Conservation (phyloP, 2,329 filamentous ascomycete species). For the Phialophora expanda region DNA sequence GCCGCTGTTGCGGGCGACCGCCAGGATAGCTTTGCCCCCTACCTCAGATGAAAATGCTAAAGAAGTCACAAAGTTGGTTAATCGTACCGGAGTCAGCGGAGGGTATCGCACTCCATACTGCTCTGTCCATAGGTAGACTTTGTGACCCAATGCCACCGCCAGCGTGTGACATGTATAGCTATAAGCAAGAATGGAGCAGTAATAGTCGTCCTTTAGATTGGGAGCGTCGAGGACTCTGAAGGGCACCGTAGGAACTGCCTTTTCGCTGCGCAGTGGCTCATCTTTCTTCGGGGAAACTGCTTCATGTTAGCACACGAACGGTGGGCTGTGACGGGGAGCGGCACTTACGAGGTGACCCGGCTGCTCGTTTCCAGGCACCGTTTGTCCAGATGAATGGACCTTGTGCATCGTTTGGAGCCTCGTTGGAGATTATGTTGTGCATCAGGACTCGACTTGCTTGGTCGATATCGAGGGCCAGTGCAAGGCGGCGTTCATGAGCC, state of each 20-base stretch:
- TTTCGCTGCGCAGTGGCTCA: constrained; percentile 36
- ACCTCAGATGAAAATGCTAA: constrained; percentile 84
- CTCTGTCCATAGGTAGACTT: constrained; percentile 91
- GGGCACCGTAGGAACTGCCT: constrained; percentile 70
- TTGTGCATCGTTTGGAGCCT: constrained; percentile 22
- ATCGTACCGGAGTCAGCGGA: constrained; percentile 58
- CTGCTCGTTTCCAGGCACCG: constrained; percentile 46
- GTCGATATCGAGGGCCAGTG: constrained; percentile 80
- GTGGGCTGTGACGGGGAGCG: background rate
- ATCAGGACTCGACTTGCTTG: constrained; percentile 69
- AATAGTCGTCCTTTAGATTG: constrained; percentile 89
- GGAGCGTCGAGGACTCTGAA: constrained; percentile 91
- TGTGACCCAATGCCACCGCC: constrained; percentile 78
- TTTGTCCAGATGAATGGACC: constrained; percentile 49
- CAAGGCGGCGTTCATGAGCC: constrained; percentile 75
- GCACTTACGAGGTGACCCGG: constrained; percentile 45
- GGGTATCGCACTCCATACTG: constrained; percentile 66
- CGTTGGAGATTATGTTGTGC: constrained; percentile 14
- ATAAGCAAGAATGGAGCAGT: constrained; percentile 89
- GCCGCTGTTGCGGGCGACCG: constrained; percentile 80
- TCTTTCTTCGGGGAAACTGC: constrained; percentile 7
- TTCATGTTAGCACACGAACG: constrained; percentile 4
- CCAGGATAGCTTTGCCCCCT: constrained; percentile 79
- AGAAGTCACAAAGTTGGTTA: constrained; percentile 71
- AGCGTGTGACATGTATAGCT: constrained; percentile 74